Evolutionary conservation across 75 land plant species (phyloP), one percentile per base, ranked within the genome.

Genomic region (Cunninghamia lanceolata): DNA sequence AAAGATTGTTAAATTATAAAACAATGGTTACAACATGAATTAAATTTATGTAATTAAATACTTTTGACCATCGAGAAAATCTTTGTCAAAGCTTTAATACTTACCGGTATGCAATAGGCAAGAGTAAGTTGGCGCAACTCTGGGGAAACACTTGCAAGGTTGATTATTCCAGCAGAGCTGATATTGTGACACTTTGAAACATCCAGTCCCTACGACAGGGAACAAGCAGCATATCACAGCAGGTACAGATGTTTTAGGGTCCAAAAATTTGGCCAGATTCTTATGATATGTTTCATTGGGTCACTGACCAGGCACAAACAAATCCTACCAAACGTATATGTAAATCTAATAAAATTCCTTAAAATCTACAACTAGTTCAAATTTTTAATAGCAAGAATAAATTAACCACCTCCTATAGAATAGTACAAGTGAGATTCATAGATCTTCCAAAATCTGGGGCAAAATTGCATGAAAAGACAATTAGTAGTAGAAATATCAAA

Each of bases 151-250:
- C 83, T 91, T 76, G 91, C 87, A 50, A 94, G 36, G 32, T 85
- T 93, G 42, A 90, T 90, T 19, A 94, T 47, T 17, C 95, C 94
- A 63, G 39, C 71, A 80, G 80, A 89, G 83, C 87, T 94, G 25
- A 94, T 86, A 87, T 92, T 90, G 21, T 45, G 75, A 43, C 95
- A 94, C 74, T 89, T 85, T 83, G 95, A 92, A 81, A 93, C 86
- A 84, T 94, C 91, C 83, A 94, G 91, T 17, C 68, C 86, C 94
- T 94, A 88, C 35, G 5, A 83, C 0, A 80, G 9, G 3, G 15
- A 73, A 73, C 75, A 73, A 34, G 75, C 75, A 73, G 3, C 38
- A 13, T 32, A 34, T 73, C 34, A 73, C 8, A 25, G 35, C 14
- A 30, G 2, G 30, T 70, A 25, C 32, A 70, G 34, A 70, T 10